Conservation (phyloP, 106 monocot species). For the Xerophyta viscosa region DNA sequence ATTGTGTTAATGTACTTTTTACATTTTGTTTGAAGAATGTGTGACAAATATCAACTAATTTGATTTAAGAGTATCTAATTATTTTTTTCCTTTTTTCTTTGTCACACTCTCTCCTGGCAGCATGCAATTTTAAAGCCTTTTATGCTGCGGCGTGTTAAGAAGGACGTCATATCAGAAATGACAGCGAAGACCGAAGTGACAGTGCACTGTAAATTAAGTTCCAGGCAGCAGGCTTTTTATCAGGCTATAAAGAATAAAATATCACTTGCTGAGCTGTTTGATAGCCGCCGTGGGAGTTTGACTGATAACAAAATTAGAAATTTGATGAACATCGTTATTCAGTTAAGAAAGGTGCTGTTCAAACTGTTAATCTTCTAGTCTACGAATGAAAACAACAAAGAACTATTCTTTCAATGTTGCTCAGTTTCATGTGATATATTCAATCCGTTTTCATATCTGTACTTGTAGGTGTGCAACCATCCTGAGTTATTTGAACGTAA, state of each 20-base stretch:
- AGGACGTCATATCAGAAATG: conserved; percentile 97
- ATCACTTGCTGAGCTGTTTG: conserved; percentile 82
- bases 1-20: too few relatives aligned
- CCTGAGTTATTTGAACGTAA: conserved; percentile 98
- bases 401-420: too few relatives aligned
- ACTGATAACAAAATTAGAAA: conserved; percentile 90
- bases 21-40: too few relatives aligned
- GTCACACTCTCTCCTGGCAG: conserved; percentile 44
- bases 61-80: too few relatives aligned
- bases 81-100: too few relatives aligned
- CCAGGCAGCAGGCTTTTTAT: conserved; percentile 94
- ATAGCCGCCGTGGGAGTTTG: conserved; percentile 65
- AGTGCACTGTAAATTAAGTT: conserved; percentile 93
- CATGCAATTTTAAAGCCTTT: conserved; percentile 97
- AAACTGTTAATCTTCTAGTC: not conserved
- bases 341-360: conserved; percentile 69
- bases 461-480: conserved; percentile 90
- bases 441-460: not conserved
- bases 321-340: conserved; percentile 99
- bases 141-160: conserved; percentile 94
- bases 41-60: too few relatives aligned
- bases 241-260: conserved; percentile 99
- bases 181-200: conserved; percentile 87
- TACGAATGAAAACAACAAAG: too few relatives aligned
- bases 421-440: too few relatives aligned